Percentiles rank a stretch among this genome's conserved stretches.
phyloP scores from a whole-genome alignment of 805 yeast species.

The Nakazawaea anatomiae region DNA sequence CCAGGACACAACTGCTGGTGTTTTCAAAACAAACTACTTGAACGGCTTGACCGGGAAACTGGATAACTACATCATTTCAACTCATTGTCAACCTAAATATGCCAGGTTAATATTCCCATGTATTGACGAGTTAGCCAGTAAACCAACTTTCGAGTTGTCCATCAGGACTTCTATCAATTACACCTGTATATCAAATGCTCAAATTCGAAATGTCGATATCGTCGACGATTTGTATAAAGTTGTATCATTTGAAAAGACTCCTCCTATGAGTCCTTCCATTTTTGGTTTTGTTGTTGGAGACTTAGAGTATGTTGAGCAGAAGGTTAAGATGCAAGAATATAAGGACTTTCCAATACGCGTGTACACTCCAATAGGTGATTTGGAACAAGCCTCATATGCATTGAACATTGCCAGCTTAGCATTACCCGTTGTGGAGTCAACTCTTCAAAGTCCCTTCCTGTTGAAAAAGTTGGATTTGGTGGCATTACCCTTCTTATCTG shows the following conservation, averaged over 20 bases:
- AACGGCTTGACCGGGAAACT: slow-evolving; percentile 43
- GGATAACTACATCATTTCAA: slow-evolving; percentile 50
- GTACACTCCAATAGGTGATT: slow-evolving; percentile 50
- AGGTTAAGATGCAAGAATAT: slow-evolving; percentile 19
- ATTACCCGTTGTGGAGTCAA: slow-evolving; percentile 40
- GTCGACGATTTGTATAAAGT: slow-evolving; percentile 21
- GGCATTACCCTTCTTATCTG: slow-evolving; percentile 64
- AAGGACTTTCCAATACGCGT: slow-evolving; percentile 41
- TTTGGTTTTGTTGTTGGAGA: slow-evolving; percentile 71
- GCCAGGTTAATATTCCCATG: slow-evolving; percentile 64
- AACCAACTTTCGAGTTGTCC: slow-evolving; percentile 44
- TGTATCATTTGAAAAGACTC: slow-evolving; percentile 46
- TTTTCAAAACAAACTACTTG: slow-evolving; percentile 62
- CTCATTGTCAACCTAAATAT: slow-evolving; percentile 68
- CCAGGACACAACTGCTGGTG: slow-evolving; percentile 54
- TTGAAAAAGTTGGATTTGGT: slow-evolving; percentile 60
- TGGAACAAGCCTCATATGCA: slow-evolving; percentile 41
- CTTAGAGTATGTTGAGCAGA: slow-evolving; percentile 43
- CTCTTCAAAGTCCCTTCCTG: slow-evolving; percentile 46
- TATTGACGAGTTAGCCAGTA: slow-evolving; percentile 56
- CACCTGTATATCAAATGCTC: slow-evolving; percentile 47
- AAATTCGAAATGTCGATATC: slow-evolving; percentile 22
- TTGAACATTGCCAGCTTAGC: slow-evolving; percentile 39
- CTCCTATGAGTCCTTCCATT: slow-evolving; percentile 54
- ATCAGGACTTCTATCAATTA: slow-evolving; percentile 39